Evolutionary conservation across 306 rosid genomes (phyloP), one percentile per base, ranked within the genome.

Genomic region (Cicer chorassanicum): DNA sequence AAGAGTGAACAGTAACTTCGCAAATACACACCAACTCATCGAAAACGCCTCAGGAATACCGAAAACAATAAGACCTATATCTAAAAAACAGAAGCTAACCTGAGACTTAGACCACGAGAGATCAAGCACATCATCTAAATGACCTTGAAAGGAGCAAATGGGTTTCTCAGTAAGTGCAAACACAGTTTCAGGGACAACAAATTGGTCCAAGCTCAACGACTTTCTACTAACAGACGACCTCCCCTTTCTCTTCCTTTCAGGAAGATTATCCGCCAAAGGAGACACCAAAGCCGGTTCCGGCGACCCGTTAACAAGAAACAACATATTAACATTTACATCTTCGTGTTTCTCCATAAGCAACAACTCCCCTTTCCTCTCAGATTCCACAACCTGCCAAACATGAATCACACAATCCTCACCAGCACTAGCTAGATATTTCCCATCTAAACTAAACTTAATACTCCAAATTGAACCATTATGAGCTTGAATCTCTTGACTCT

Each of bases 61-160:
- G 36, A 81, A 70, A 82, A 62, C 15, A 49, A 54, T 14, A 56
- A 72, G 41, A 59, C 55, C 56, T 36, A 75, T 56, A n/a, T 18
- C 16, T 6, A 1, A 63, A 61, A 65, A 66, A 62, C 5, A 65
- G 80, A 73, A 80, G 82, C 88, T 81, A 80, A 95, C 99, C 99
- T 95, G 98, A 72, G 97, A 90, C 83, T 92, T 95, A 82, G 99
- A 95, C 99, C 99, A 95, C 2, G 99, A 95, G 34, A 95, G 96
- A 61, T 95, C 99, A 75, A 95, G 98, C 76, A 95, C 99, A 77
- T 87, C 99, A 83, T 89, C 70, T 1, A 68, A 78, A 84, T 95
- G 99, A 13, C 99, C 99, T 79, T 87, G 82, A 49, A 95, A 90
- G 72, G 99, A 92, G 85, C 86, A 95, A 65, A 83, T 3, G 38